Base-by-base conservation (phyloP, 371 early-diverging fungal species). In the Fennellomyces sp. region DNA sequence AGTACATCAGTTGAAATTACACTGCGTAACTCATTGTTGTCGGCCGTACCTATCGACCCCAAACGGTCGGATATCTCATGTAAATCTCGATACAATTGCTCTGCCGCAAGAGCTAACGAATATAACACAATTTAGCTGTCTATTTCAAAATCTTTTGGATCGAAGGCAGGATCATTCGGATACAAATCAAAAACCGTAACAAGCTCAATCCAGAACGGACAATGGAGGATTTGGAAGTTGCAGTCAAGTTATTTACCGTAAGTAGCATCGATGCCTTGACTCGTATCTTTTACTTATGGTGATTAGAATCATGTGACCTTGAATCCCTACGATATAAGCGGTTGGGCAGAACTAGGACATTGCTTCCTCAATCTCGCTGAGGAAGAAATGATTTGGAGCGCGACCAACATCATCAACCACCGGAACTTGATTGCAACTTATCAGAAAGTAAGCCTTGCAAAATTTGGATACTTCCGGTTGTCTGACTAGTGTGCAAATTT, bases 381-480 rank as follows among this genome's bases (percentile, higher is more conserved):
- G 36, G 91, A 90, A 61, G 81, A 83, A 29, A 58, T 92, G 35
- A 75, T 76, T 7, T 88, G 87, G 80, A 89, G 81, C 62, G 90
- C 92, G 0, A 65, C 68, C 8, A 84, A 88, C 35, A 86, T 92
- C 47, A 64, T 56, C 19, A 68, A 66, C 1, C 79, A 82, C 48
- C 76, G 69, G 26, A 61, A 61, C 3, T 60, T 77, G 10, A 88
- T 92, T 17, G 71, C 78, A 1, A 76, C 75, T 31, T 83, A 81
- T 56, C 92, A 92, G 66, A 78, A 61, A 70, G 85, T 85, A 60
- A 67, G 70, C 15, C 33, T 33, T 17, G 52, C 1, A 45, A 5
- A 13, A 31, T 5, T 5, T 31, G 17, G 6, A 12, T 30, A 26
- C 19, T 17, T 10, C 13, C 31, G 17, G 5, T 2, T 23, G 31